A percentile compares a stretch with the other conserved stretches of the same genome.
These are phyloP conservation scores for Cryptococcus hybrid DNA, from an alignment of 1,284 basidiomycete genomes.

Conservation along the genomic window DNA sequence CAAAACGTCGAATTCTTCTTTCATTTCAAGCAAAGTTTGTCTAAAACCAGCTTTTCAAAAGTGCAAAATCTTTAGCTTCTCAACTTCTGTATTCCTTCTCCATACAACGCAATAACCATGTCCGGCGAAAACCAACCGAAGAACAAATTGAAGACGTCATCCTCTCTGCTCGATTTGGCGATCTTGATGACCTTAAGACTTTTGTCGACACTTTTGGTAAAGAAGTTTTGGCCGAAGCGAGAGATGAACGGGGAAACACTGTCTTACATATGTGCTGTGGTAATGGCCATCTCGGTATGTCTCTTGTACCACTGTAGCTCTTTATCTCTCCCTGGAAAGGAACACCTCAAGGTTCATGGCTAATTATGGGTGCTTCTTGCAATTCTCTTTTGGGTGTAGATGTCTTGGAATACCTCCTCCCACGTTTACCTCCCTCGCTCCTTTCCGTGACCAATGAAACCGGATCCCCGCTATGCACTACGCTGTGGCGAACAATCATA, in stretches of 20 bases:
- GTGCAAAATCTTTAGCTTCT: constrained; percentile 10
- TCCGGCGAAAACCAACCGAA: constrained; percentile 29
- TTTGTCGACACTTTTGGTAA: constrained; percentile 64
- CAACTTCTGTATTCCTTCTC: neutral
- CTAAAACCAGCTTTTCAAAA: neutral
- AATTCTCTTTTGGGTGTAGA: constrained; percentile 54
- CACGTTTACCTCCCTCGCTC: constrained; percentile 60
- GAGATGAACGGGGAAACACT: constrained; percentile 74
- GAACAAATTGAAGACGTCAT: constrained; percentile 74
- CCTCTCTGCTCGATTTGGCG: constrained; percentile 80
- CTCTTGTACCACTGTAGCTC: neutral
- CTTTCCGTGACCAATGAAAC: constrained; percentile 64
- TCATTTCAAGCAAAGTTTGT: neutral
- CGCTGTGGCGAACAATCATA: constrained; percentile 79
- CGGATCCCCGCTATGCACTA: constrained; percentile 77
- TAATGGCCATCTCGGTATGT: constrained; percentile 80
- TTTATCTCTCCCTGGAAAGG: neutral
- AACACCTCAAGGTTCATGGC: neutral
- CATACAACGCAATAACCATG: constrained; percentile 1
- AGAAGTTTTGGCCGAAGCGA: constrained; percentile 56
- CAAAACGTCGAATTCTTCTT: constrained; percentile 6
- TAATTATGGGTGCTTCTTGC: no score
- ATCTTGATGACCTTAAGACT: constrained; percentile 67
- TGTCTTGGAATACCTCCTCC: constrained; percentile 66
- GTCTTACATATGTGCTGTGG: constrained; percentile 78